Evolutionary conservation across 352 stramenopile species (phyloP).

Genomic region (Peronospora tabacina): DNA sequence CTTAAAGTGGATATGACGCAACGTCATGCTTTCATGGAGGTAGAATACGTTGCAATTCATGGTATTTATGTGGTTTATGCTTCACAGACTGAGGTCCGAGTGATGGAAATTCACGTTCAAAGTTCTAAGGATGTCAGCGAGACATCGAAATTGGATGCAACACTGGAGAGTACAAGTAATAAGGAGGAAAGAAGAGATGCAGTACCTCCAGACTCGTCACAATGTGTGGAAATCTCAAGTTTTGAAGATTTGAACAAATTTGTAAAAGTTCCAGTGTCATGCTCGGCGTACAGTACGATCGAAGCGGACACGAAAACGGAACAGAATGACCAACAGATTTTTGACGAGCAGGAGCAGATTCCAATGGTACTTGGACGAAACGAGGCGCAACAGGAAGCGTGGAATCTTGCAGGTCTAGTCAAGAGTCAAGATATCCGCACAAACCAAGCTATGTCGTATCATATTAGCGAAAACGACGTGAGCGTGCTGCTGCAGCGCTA

Average conservation of each 20-base stretch:
- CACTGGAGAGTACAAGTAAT: constrained; percentile 1
- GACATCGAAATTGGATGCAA: constrained; percentile 9
- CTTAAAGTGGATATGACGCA: constrained; percentile 75
- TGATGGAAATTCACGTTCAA: constrained; percentile 75
- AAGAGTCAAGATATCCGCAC: constrained; percentile 72
- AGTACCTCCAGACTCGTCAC: constrained; percentile 35
- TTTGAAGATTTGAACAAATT: constrained; percentile 40
- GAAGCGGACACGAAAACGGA: constrained; percentile 36
- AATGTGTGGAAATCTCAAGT: constrained; percentile 37
- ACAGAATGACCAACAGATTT: constrained; percentile 43
- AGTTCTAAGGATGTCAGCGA: constrained; percentile 34
- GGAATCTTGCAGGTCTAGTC: constrained; percentile 62
- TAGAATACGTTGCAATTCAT: constrained; percentile 78
- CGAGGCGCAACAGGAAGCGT: constrained; percentile 67
- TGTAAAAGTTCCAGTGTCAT: constrained; percentile 48
- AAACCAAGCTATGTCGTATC: constrained; percentile 75
- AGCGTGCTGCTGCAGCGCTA: constrained; percentile 65
- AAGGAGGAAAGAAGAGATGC: constrained; percentile 6
- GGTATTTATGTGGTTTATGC: constrained; percentile 68
- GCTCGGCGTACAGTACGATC: constrained; percentile 46
- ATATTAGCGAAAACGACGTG: constrained; percentile 51
- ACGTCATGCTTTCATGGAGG: constrained; percentile 54
- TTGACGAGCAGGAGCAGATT: constrained; percentile 47
- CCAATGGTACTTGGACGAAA: constrained; percentile 60
- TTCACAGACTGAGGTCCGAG: constrained; percentile 66